Evolutionary conservation across 495 filamentous ascomycete species (phyloP), one percentile per base, ranked within the genome.

Genomic region (Letharia lupina): DNA sequence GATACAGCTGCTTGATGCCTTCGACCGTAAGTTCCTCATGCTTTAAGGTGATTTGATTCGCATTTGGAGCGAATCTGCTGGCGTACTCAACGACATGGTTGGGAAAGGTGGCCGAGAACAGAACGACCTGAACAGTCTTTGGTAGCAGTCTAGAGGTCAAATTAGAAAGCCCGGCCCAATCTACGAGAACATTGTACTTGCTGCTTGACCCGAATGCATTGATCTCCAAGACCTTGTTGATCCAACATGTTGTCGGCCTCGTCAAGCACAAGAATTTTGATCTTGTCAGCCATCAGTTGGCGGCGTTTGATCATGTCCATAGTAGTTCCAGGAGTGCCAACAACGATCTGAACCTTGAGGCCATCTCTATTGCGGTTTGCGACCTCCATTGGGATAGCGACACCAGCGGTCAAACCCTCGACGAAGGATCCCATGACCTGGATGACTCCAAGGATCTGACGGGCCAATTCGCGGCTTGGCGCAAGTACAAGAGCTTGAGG

Each of bases 201-300:
- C 92, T 72, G 72, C 78, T 92, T 96, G 67, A 96, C 90, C 67
- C 93, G 88, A 63, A 90, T 82, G 74, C 92, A 97, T 78, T 98
- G 94, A 66, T 97, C 95, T 64, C 93, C 93, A 62, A 99, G 77
- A 39, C 95, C 95, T 77, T 96, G 91, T 76, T 90, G 87, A 69
- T 98, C 95, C 6, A 91, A 80, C 93, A 97, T 96, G 77, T 96
- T 96, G 75, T 97, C 93, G 42, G 93, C 93, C 75, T 97, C 93
- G 73, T 97, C 93, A 56, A 97, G 79, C 62, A 95, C 90, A 63
- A 96, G 82, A 23, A 96, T 83, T 76, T 85, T 87, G 60, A 96
- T 75, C 37, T 86, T 76, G 10, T 75, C 81, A 0, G 83, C 75
- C 61, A 90, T 81, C 66, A 96, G 81, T 68, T 84, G 81, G 63